phyloP scores from a whole-genome alignment of 129 eudicot genomes.

The Escallonia rubra region DNA sequence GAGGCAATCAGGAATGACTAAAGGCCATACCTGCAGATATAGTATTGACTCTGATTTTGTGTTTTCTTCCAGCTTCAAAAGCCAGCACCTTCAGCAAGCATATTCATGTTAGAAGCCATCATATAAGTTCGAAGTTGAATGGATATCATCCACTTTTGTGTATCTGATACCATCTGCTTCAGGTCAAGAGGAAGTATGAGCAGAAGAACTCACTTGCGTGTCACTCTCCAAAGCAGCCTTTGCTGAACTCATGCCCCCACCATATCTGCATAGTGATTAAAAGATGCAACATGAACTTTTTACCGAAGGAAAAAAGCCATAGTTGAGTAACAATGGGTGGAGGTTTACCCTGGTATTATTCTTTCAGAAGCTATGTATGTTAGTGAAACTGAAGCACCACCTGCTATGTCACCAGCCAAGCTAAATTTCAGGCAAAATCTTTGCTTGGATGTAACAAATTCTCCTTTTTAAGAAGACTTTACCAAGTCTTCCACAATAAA shows the following conservation, averaged over 20 bases:
- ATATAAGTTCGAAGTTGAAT: no score
- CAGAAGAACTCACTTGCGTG: conserved; percentile 42
- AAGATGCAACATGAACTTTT: neutral
- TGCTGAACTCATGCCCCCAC: conserved; percentile 99
- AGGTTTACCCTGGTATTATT: conserved; percentile 82
- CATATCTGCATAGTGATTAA: conserved; percentile 44
- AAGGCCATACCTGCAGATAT: conserved; percentile 67
- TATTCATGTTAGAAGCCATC: conserved; percentile 5
- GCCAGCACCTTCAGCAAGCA: conserved; percentile 60
- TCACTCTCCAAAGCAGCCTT: conserved; percentile 95
- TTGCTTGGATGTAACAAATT: neutral
- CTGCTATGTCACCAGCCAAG: conserved; percentile 25
- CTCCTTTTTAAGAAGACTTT: neutral
- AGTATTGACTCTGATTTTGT: conserved; percentile 76
- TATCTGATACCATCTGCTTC: no score
- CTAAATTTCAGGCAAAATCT: neutral
- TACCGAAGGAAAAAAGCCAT: neutral
- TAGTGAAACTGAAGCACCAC: conserved; percentile 81
- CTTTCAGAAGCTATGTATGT: conserved; percentile 93
- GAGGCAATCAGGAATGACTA: neutral
- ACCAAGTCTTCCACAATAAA: neutral
- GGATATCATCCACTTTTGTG: no score
- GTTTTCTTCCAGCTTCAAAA: conserved; percentile 94
- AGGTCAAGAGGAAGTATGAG: no score
- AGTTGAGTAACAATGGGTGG: neutral